Percentiles rank a stretch among this genome's conserved stretches.
These are phyloP conservation scores for Chimonanthus salicifolius DNA, from an alignment of 164 flowering plant genomes.

Conservation along the genomic window DNA sequence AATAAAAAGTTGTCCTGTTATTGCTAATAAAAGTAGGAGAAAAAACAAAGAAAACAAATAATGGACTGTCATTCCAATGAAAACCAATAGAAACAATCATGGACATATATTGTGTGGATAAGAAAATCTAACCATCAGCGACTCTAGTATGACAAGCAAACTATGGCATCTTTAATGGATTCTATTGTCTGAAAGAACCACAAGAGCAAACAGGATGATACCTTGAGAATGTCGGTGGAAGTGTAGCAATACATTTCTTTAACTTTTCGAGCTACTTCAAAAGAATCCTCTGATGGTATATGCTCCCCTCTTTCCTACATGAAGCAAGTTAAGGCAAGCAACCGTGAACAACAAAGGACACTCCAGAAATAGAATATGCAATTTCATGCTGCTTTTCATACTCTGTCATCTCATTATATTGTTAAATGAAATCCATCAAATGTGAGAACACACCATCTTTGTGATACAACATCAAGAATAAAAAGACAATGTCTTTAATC, in stretches of 20 bases:
- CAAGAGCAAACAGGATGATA: constrained; percentile 13
- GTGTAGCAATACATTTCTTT: constrained; percentile 96
- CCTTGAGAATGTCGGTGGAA: constrained; percentile 96
- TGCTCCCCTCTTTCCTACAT: constrained; percentile 98
- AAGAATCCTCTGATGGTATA: constrained; percentile 93
- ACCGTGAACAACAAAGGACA: not conserved
- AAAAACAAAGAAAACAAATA: too few species aligned
- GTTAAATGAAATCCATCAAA: not conserved
- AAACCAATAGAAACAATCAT: too few species aligned
- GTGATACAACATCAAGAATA: too few species aligned
- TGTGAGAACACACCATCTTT: not conserved
- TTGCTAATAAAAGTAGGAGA: too few species aligned
- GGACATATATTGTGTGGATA: not conserved
- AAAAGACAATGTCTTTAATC: too few species aligned
- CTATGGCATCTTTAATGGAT: not conserved
- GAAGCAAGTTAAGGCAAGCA: constrained; percentile 14
- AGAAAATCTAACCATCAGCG: not conserved
- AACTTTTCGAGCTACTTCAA: constrained; percentile 95
- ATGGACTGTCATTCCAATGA: too few species aligned
- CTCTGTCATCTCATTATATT: not conserved
- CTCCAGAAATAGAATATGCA: not conserved
- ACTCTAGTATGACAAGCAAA: not conserved
- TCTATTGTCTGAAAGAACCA: not conserved
- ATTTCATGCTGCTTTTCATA: not conserved
- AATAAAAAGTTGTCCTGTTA: too few species aligned